Conservation (phyloP, 2,329 filamentous ascomycete genomes). For the Apiospora sp. region DNA sequence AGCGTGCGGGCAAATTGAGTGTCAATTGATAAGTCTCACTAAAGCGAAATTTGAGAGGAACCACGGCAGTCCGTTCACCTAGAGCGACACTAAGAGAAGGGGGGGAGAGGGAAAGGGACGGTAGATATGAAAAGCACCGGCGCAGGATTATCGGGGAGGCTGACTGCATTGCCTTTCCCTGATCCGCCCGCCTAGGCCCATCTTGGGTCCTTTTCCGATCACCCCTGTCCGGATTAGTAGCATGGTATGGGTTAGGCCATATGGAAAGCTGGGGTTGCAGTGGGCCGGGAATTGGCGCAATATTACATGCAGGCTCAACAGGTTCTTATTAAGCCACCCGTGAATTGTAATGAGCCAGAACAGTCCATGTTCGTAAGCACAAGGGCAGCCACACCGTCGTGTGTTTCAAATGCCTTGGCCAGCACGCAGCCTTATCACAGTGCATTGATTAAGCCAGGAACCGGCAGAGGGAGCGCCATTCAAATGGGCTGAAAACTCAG, state of each 20-base stretch:
- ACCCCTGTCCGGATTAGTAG: background rate
- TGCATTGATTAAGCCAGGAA: background rate
- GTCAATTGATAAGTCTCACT: background rate
- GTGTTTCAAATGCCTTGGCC: background rate
- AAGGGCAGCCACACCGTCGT: background rate
- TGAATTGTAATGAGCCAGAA: background rate
- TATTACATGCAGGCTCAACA: slow-evolving; percentile 6
- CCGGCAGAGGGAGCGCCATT: no score
- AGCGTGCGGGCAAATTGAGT: background rate
- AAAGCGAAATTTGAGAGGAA: no score
- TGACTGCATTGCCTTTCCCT: background rate
- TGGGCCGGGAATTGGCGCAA: background rate
- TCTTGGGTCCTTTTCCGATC: background rate
- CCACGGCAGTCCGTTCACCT: background rate
- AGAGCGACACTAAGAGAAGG: background rate
- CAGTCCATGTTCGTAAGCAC: background rate
- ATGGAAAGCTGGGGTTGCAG: background rate
- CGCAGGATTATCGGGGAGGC: background rate
- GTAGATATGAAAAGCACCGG: background rate
- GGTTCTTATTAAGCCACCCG: background rate
- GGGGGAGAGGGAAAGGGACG: background rate
- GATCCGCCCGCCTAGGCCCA: background rate
- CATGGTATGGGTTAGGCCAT: background rate
- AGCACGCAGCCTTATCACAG: no score
- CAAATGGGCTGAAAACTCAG: no score